Evolutionary conservation across 2,329 filamentous ascomycete species (phyloP).

Genomic region (Aplosporella prunicola): DNA sequence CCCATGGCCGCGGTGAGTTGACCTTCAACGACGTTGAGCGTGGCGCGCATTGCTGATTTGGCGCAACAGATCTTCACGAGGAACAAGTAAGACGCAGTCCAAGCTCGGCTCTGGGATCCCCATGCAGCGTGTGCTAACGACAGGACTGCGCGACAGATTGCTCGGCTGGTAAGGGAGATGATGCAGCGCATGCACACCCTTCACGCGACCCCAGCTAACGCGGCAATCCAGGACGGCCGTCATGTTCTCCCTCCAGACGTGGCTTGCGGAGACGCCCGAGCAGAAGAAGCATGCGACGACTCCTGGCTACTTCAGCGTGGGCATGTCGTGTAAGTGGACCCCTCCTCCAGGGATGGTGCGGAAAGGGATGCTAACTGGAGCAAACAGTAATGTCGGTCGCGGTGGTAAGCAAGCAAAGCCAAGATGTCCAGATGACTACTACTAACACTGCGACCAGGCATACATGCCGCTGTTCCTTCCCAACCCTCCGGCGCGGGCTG

Average conservation of each 20-base stretch:
- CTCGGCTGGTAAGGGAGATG: constrained; percentile 48
- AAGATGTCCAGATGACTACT: too few species aligned
- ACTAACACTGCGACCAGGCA: constrained; percentile 38
- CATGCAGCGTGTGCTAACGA: constrained; percentile 4
- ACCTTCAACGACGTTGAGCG: constrained; percentile 9
- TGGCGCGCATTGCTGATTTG: constrained; percentile 20
- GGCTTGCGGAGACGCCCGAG: constrained; percentile 66
- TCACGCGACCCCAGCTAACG: constrained; percentile 2
- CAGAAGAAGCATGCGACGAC: constrained; percentile 55
- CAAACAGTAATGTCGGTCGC: constrained; percentile 35
- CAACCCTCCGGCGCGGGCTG: constrained; percentile 32
- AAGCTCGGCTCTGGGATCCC: background rate
- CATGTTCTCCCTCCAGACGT: constrained; percentile 64
- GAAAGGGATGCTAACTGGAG: constrained; percentile 7
- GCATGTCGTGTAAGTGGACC: constrained; percentile 61
- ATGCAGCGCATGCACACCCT: background rate
- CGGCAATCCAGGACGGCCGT: constrained; percentile 54
- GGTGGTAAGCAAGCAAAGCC: constrained; percentile 38
- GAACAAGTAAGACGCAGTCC: constrained; percentile 56
- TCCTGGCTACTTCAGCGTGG: constrained; percentile 64
- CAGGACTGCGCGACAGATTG: constrained; percentile 37
- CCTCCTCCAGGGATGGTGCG: too few species aligned
- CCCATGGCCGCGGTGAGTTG: constrained; percentile 78
- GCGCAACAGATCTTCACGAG: constrained; percentile 66
- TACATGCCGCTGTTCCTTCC: constrained; percentile 59